Evolutionary conservation across 2,329 filamentous ascomycete genomes (phyloP).

Genomic region (Claviceps fusiformis): DNA sequence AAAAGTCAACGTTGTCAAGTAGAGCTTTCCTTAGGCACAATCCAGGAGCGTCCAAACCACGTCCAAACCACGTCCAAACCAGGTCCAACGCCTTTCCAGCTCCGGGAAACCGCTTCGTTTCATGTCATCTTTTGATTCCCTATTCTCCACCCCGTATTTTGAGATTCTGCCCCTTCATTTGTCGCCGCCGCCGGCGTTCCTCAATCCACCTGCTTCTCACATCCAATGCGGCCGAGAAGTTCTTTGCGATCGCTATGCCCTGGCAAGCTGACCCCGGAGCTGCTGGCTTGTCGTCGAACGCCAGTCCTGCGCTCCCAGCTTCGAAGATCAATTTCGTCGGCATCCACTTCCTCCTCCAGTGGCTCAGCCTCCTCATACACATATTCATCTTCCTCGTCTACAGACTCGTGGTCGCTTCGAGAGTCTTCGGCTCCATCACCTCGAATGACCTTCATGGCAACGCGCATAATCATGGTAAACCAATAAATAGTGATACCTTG

Average conservation of each 20-base stretch:
- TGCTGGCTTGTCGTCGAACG: constrained; percentile 37
- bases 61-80: not conserved
- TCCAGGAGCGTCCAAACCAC: not conserved
- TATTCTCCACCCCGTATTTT: too few species aligned
- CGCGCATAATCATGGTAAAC: constrained; percentile 78
- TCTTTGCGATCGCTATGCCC: constrained; percentile 69
- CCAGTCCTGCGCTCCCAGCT: constrained; percentile 45
- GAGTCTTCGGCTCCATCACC: constrained; percentile 72
- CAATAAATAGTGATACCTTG: constrained; percentile 73
- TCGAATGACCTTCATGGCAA: constrained; percentile 66
- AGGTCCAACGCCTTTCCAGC: constrained; percentile 4
- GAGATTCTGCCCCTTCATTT: too few species aligned
- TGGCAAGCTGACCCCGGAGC: constrained; percentile 51
- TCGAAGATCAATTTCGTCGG: constrained; percentile 55
- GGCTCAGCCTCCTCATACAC: constrained; percentile 41
- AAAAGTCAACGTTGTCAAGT: not conserved
- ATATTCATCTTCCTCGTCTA: constrained; percentile 39
- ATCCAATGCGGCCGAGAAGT: constrained; percentile 67
- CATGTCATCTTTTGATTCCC: not conserved
- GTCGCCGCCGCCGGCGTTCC: not conserved
- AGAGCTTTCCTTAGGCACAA: not conserved
- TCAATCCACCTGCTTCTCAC: constrained; percentile 56
- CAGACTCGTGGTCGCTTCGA: constrained; percentile 67
- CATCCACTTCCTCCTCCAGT: constrained; percentile 63
- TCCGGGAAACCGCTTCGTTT: not conserved